Conservation (phyloP, 2,329 filamentous ascomycete species). For the Arthrobotrys sinensis region DNA sequence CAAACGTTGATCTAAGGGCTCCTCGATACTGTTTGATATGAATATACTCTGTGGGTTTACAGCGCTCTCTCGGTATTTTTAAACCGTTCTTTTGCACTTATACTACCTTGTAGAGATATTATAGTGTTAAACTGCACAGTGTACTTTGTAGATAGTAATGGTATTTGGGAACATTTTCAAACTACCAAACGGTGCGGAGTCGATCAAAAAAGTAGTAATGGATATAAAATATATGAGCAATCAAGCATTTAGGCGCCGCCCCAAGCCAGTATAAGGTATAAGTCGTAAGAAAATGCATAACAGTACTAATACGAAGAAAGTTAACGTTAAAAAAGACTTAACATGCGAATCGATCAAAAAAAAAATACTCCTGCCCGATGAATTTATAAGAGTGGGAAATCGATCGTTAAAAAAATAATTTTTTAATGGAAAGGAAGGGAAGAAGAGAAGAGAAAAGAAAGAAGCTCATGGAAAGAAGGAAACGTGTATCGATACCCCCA, state of each 20-base stretch:
- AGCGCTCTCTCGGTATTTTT: too few species aligned
- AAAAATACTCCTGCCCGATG: conserved; percentile 12
- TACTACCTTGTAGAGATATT: too few species aligned
- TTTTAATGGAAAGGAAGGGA: neutral
- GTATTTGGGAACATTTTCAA: too few species aligned
- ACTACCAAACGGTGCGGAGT: too few species aligned
- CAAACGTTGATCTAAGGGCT: too few species aligned
- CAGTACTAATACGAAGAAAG: conserved; percentile 1
- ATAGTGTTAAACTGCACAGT: too few species aligned
- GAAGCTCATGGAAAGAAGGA: neutral
- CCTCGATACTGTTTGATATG: too few species aligned
- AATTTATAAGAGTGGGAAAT: conserved; percentile 28
- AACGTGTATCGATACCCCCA: too few species aligned
- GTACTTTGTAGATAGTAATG: too few species aligned
- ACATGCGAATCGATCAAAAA: neutral
- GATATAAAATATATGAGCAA: neutral
- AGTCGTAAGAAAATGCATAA: conserved; percentile 4
- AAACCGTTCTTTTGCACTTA: too few species aligned
- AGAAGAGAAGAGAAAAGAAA: neutral
- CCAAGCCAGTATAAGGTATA: conserved; percentile 36
- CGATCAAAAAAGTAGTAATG: neutral
- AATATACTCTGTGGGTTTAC: too few species aligned
- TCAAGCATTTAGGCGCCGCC: conserved; percentile 49
- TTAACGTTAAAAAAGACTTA: neutral
- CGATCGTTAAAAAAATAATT: neutral